phyloP scores from a whole-genome alignment of 2,329 filamentous ascomycete species.

The Xylariaceae sp. region DNA sequence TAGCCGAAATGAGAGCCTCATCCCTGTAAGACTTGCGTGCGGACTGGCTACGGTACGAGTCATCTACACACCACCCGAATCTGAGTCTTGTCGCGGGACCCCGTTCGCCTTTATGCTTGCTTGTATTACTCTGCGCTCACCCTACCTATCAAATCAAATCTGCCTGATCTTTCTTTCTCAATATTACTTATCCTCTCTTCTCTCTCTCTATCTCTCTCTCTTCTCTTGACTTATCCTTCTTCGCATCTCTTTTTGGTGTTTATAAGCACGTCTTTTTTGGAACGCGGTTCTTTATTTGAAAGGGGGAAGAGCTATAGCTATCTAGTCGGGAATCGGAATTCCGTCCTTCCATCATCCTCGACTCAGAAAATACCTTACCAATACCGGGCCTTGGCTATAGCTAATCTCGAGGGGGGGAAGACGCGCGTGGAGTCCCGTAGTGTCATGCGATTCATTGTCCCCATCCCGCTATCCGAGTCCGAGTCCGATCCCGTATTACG shows the following conservation, averaged over 20 bases:
- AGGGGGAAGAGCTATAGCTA: too few relatives aligned
- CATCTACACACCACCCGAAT: neutral
- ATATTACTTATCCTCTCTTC: neutral
- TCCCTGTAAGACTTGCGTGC: constrained; percentile 4
- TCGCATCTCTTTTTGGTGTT: neutral
- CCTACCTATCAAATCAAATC: constrained; percentile 3
- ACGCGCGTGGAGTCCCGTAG: neutral
- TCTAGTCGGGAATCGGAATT: too few relatives aligned
- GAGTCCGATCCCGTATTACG: neutral
- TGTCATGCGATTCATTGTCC: neutral
- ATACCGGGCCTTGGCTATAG: neutral
- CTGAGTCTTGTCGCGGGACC: constrained; percentile 5
- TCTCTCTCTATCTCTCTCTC: constrained; percentile 4
- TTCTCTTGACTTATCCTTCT: neutral
- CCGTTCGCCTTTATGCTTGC: constrained; percentile 9
- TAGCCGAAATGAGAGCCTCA: constrained; percentile 18
- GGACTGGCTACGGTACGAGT: neutral
- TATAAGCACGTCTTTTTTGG: neutral
- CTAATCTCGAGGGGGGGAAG: neutral
- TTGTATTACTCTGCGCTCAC: constrained; percentile 15
- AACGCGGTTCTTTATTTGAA: too few relatives aligned
- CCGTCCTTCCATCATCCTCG: neutral
- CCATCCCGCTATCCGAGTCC: neutral
- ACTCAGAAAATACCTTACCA: neutral
- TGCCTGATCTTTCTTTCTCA: neutral